Percentiles rank a stretch among this genome's conserved stretches.
Conservation (phyloP, 805 yeast genomes). For the Teunomyces panamensis region DNA sequence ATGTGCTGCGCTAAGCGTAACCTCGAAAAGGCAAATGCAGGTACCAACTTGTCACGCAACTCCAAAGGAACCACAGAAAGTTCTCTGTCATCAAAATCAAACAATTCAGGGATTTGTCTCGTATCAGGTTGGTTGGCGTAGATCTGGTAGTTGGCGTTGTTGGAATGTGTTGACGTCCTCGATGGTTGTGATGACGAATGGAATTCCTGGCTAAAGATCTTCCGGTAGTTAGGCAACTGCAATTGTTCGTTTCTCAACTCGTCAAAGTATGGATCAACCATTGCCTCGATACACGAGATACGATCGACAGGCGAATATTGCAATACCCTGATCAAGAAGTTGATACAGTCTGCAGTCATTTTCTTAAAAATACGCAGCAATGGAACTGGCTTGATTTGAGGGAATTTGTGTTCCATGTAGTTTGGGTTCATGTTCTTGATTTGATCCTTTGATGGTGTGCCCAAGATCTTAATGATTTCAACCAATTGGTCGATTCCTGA, state of each 20-base stretch:
- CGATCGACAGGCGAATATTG: slow-evolving; percentile 70
- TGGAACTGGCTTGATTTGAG: slow-evolving; percentile 79
- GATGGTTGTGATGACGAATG: slow-evolving; percentile 16
- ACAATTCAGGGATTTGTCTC: slow-evolving; percentile 45
- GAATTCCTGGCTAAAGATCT: slow-evolving; percentile 37
- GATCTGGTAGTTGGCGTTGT: slow-evolving; percentile 43
- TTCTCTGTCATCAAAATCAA: slow-evolving; percentile 53
- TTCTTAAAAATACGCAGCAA: slow-evolving; percentile 62
- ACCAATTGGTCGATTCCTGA: slow-evolving; percentile 96
- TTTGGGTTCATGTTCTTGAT: slow-evolving; percentile 94
- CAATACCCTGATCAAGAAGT: slow-evolving; percentile 53
- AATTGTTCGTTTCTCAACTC: slow-evolving; percentile 43
- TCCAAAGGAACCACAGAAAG: slow-evolving; percentile 42
- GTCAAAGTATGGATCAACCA: slow-evolving; percentile 54
- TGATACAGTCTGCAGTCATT: slow-evolving; percentile 51
- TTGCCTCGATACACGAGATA: slow-evolving; percentile 54
- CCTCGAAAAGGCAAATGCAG: slow-evolving; percentile 33
- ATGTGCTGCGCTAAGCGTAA: slow-evolving; percentile 21
- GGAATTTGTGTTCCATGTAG: slow-evolving; percentile 96
- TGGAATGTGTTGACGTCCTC: slow-evolving; percentile 15
- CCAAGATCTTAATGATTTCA: slow-evolving; percentile 91
- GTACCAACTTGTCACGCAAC: slow-evolving; percentile 40
- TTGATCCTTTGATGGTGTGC: slow-evolving; percentile 92
- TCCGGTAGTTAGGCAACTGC: slow-evolving; percentile 43
- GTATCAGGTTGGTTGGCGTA: slow-evolving; percentile 39